Evolutionary conservation across 768 basidiomycete species (phyloP).

Genomic region (Lentinula raphanica): DNA sequence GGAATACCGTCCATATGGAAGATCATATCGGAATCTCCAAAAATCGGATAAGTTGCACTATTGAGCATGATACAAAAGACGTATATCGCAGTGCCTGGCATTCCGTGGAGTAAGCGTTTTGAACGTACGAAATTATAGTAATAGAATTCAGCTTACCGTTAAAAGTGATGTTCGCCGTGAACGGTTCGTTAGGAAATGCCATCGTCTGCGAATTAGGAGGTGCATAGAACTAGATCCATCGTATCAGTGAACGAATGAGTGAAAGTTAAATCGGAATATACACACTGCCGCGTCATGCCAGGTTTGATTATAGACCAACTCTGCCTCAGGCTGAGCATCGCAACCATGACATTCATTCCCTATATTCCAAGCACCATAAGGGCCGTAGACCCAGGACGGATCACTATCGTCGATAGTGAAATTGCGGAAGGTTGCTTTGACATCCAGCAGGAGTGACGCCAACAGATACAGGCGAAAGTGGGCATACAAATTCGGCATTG

Average conservation of each 20-base stretch:
- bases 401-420: not conserved
- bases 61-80: not conserved
- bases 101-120: too few species aligned
- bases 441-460: not conserved
- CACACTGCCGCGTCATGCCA: not conserved
- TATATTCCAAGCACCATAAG: not conserved
- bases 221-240: not conserved
- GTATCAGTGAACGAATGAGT: not conserved
- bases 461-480: not conserved
- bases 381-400: not conserved
- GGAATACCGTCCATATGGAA: not conserved
- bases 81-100: not conserved
- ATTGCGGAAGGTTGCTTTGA: not conserved
- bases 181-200: not conserved
- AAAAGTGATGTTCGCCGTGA: not conserved
- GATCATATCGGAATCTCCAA: not conserved
- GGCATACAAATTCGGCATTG: not conserved
- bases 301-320: not conserved
- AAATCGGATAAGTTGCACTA: not conserved
- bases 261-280: not conserved
- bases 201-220: not conserved
- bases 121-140: too few species aligned
- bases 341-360: not conserved
- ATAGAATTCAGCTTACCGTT: not conserved
- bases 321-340: not conserved